Conservation (phyloP, 2,329 filamentous ascomycete species). For the Fusarium stilboides region DNA sequence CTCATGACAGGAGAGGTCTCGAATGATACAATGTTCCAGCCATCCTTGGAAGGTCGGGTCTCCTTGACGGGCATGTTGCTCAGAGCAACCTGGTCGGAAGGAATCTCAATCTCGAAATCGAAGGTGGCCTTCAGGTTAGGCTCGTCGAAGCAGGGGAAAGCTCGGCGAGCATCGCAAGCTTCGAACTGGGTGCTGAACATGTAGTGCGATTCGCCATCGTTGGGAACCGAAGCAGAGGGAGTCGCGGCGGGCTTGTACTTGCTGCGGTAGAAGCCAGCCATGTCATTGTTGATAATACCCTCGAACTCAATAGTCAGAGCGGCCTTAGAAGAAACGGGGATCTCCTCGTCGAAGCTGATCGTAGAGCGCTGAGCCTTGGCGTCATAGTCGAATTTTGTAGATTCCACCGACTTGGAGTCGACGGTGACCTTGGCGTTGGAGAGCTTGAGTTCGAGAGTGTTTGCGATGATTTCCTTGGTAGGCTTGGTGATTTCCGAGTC, state of each 20-base stretch:
- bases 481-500: slow-evolving; percentile 79
- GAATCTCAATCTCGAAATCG: slow-evolving; percentile 92
- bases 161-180: slow-evolving; percentile 92
- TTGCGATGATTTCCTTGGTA: slow-evolving; percentile 85
- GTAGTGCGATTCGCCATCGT: slow-evolving; percentile 75
- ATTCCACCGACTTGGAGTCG: slow-evolving; percentile 70
- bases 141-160: slow-evolving; percentile 98
- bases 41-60: slow-evolving; percentile 70
- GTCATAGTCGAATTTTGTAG: slow-evolving; percentile 83
- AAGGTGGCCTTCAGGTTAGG: slow-evolving; percentile 97
- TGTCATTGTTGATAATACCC: slow-evolving; percentile 88
- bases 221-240: slow-evolving; percentile 83
- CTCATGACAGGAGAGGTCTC: slow-evolving; percentile 92
- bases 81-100: slow-evolving; percentile 87
- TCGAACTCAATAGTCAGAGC: slow-evolving; percentile 80
- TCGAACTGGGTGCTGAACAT: slow-evolving; percentile 99
- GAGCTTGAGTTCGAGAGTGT: slow-evolving; percentile 87
- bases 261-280: slow-evolving; percentile 94
- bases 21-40: slow-evolving; percentile 83
- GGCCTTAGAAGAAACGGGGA: slow-evolving; percentile 77
- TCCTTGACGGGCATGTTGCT: slow-evolving; percentile 96
- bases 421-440: slow-evolving; percentile 73
- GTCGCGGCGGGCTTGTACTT: slow-evolving; percentile 88
- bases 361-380: slow-evolving; percentile 86
- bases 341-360: slow-evolving; percentile 80